Evolutionary conservation across 1,139 yeast species (phyloP).

Genomic region (Sugiyamaella novakii): DNA sequence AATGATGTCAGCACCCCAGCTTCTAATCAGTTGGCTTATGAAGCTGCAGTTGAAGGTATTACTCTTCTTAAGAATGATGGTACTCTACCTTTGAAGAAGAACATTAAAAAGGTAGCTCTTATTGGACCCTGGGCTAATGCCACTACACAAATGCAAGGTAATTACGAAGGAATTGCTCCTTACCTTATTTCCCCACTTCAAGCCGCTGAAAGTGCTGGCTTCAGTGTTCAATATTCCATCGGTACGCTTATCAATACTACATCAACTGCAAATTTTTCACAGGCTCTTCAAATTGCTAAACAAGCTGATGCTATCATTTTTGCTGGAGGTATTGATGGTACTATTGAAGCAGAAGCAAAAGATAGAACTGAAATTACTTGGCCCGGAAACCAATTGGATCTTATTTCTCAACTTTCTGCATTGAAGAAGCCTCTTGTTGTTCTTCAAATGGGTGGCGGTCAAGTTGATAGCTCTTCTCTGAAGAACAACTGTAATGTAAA

Average conservation of each 20-base stretch:
- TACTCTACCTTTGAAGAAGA: conserved; percentile 51
- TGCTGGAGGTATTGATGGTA: conserved; percentile 26
- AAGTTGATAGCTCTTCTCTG: conserved; percentile 23
- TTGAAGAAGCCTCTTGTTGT: conserved; percentile 23
- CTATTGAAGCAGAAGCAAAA: conserved; percentile 23
- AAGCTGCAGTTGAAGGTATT: conserved; percentile 57
- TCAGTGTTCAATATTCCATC: conserved; percentile 12
- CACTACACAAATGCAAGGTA: conserved; percentile 23
- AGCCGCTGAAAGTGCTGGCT: conserved; percentile 20
- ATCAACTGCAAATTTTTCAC: conserved; percentile 15
- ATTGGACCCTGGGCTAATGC: conserved; percentile 34
- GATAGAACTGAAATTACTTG: conserved; percentile 23
- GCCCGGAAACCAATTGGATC: conserved; percentile 26
- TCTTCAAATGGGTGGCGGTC: conserved; percentile 28
- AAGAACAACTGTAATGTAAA: conserved; percentile 20
- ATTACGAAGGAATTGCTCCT: conserved; percentile 22
- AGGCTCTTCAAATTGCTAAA: conserved; percentile 21
- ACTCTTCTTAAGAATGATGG: conserved; percentile 56
- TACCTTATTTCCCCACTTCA: conserved; percentile 22
- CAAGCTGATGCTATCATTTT: conserved; percentile 23
- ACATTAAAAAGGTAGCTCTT: conserved; percentile 49
- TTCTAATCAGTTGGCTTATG: conserved; percentile 49
- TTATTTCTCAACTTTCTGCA: conserved; percentile 17
- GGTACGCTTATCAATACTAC: conserved; percentile 20
- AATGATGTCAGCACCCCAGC: conserved; percentile 54